These are phyloP conservation scores for Starmerella gropengiesseri DNA, from an alignment of 805 yeast species.

Conservation along the genomic window DNA sequence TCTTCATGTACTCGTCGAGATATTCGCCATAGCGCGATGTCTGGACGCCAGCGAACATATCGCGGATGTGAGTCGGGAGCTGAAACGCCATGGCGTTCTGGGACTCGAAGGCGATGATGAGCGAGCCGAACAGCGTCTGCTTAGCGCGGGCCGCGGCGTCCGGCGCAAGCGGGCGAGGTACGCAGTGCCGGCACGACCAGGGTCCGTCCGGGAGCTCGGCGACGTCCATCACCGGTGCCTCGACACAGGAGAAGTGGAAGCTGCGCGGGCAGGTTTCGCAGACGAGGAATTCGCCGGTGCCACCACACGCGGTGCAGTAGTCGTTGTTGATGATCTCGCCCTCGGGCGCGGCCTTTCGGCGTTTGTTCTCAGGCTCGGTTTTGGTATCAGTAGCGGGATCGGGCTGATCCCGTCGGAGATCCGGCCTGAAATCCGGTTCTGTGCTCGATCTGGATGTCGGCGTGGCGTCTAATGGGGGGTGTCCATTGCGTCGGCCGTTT, in stretches of 20 bases:
- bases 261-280: slow-evolving; percentile 90
- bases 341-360: slow-evolving; percentile 9
- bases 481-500: too few species aligned
- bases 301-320: slow-evolving; percentile 83
- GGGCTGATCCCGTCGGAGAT: too few species aligned
- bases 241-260: slow-evolving; percentile 82
- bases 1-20: slow-evolving; percentile 36
- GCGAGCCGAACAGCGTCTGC: slow-evolving; percentile 40
- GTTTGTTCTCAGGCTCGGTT: neutral
- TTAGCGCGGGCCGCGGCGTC: slow-evolving; percentile 12
- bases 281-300: slow-evolving; percentile 78
- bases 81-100: slow-evolving; percentile 57
- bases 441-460: too few species aligned
- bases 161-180: slow-evolving; percentile 10
- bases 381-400: too few species aligned
- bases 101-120: slow-evolving; percentile 47
- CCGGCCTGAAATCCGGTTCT: too few species aligned
- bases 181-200: slow-evolving; percentile 82
- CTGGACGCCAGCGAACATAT: slow-evolving; percentile 59
- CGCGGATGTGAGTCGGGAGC: slow-evolving; percentile 59
- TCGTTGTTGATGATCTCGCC: slow-evolving; percentile 55
- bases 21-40: slow-evolving; percentile 65
- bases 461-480: too few species aligned
- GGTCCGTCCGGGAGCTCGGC: slow-evolving; percentile 51
- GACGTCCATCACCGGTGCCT: slow-evolving; percentile 71